Evolutionary conservation across 257 asterid species (phyloP).

Genomic region (Ophiorrhiza pumila): DNA sequence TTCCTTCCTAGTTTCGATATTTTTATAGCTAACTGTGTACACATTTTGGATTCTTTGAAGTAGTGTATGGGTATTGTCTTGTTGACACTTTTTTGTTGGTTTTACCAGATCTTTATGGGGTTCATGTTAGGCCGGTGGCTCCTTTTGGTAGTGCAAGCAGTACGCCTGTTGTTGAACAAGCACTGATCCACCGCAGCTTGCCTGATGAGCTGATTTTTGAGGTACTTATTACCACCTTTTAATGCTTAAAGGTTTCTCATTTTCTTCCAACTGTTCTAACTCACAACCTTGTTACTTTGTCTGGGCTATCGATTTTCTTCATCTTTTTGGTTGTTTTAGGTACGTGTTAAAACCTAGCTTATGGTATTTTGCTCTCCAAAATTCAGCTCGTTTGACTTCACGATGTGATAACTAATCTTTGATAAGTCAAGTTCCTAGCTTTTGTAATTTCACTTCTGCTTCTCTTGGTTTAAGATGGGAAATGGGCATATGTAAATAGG

Average conservation of each 20-base stretch:
- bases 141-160: constrained; percentile 71
- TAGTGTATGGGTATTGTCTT: background rate
- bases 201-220: constrained; percentile 93
- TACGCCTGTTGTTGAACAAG: constrained; percentile 53
- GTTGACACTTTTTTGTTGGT: background rate
- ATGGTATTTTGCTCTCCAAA: background rate
- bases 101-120: constrained; percentile 78
- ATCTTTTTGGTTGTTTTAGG: background rate
- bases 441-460: background rate
- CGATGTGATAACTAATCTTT: background rate
- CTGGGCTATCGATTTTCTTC: background rate
- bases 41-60: background rate
- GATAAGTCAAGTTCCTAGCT: background rate
- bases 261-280: background rate
- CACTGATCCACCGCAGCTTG: constrained; percentile 65
- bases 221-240: constrained; percentile 35
- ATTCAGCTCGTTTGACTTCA: background rate
- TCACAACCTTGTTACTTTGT: background rate
- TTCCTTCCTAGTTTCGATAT: background rate
- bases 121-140: constrained; percentile 79
- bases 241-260: background rate
- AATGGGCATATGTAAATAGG: background rate
- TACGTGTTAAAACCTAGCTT: background rate
- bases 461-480: background rate
- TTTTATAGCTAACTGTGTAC: background rate